A percentile compares a stretch with the other conserved stretches of the same genome.
Evolutionary conservation across 169 alveolate species (phyloP).

Genomic region (Plasmodium adleri): DNA sequence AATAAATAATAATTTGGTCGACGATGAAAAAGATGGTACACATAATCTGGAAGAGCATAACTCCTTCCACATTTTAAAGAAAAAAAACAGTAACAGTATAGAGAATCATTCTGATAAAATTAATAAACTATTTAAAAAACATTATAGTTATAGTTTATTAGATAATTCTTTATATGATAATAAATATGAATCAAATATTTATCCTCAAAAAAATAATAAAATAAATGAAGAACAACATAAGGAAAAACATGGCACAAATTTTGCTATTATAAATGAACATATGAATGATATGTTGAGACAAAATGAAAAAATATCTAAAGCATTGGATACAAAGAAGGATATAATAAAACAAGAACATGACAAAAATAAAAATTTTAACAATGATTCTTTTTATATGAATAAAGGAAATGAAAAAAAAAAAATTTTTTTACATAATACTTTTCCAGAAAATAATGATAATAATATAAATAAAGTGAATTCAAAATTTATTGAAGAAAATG

Average conservation of each 20-base stretch:
- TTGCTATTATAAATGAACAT: slow-evolving; percentile 28
- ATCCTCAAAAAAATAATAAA: neutral
- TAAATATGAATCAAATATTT: neutral
- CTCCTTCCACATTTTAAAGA: slow-evolving; percentile 16
- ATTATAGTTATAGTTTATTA: slow-evolving; percentile 5
- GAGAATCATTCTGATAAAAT: slow-evolving; percentile 20
- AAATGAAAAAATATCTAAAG: neutral
- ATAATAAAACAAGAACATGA: neutral
- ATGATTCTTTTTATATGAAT: no score
- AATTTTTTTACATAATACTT: neutral
- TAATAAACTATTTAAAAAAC: slow-evolving; percentile 21
- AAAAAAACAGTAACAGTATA: slow-evolving; percentile 33
- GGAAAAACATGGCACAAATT: slow-evolving; percentile 13
- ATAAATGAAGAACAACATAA: neutral
- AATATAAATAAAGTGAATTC: slow-evolving; percentile 4
- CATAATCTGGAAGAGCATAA: neutral
- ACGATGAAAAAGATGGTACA: slow-evolving; percentile 10
- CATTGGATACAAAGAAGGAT: neutral
- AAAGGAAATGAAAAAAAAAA: slow-evolving; percentile 12
- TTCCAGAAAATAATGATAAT: neutral
- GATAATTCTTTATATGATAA: slow-evolving; percentile 25
- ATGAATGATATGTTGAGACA: neutral
- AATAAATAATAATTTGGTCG: slow-evolving; percentile 8
- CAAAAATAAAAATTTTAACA: neutral
- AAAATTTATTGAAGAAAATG: neutral